These are phyloP conservation scores for Ottelia alismoides DNA, from an alignment of 106 monocot genomes.

Conservation along the genomic window DNA sequence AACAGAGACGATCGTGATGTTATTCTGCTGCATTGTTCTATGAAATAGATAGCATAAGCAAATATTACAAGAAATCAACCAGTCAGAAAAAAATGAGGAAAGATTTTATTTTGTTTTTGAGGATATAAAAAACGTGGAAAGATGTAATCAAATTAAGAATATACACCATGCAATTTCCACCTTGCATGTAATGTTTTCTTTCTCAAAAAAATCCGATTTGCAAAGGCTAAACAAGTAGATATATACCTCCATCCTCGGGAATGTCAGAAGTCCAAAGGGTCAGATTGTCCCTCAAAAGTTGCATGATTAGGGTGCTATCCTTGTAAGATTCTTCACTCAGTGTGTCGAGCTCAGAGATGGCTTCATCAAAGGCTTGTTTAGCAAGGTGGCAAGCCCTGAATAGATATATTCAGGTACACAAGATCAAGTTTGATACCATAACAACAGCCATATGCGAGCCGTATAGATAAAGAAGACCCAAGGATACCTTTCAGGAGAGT, in stretches of 20 bases:
- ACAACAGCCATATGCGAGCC: background rate
- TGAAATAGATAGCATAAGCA: no score
- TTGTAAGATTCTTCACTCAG: conserved; percentile 79
- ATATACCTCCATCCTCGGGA: conserved; percentile 47
- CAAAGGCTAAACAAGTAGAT: no score
- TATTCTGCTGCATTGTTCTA: no score
- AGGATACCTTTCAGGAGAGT: conserved; percentile 63
- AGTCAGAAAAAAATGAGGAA: no score
- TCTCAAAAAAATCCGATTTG: no score
- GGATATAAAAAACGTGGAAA: no score
- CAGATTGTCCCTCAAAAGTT: conserved; percentile 60
- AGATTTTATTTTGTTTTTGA: no score
- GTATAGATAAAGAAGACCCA: background rate
- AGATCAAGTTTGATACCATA: background rate
- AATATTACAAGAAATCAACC: no score
- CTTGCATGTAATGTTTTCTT: no score
- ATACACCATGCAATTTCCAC: no score
- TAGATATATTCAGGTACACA: background rate
- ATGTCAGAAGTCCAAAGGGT: conserved; percentile 71
- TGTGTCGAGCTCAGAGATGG: conserved; percentile 52
- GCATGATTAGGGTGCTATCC: conserved; percentile 68
- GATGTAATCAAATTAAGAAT: no score
- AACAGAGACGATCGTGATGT: no score
- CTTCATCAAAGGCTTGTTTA: conserved; percentile 73
- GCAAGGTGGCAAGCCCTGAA: conserved; percentile 61